Evolutionary conservation across 306 rosid species (phyloP).

Genomic region (Dicorynia guianensis): DNA sequence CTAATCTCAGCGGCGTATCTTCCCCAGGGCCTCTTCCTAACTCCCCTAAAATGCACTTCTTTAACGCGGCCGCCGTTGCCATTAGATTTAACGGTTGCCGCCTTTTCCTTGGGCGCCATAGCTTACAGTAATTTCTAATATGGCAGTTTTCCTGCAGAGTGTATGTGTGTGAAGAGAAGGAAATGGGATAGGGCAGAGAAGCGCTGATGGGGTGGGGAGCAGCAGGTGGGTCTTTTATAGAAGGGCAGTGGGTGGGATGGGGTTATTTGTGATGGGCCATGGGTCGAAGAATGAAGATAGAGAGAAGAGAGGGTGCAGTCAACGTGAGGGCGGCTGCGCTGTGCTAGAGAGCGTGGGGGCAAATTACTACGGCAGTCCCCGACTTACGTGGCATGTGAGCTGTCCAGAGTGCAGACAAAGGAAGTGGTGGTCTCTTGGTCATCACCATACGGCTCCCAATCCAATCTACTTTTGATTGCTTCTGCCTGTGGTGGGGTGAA

Average conservation of each 20-base stretch:
- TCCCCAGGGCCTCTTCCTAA: constrained; percentile 98
- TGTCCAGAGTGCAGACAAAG: constrained; percentile 43
- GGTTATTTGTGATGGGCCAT: too few species aligned
- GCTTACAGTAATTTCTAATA: background rate
- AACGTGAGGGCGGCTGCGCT: constrained; percentile 60
- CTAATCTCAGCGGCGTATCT: constrained; percentile 97
- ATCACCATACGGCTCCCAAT: constrained; percentile 55
- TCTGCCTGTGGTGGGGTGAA: background rate
- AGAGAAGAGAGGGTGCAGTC: constrained; percentile 46
- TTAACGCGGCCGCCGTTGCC: constrained; percentile 39
- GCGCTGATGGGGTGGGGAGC: constrained; percentile 8
- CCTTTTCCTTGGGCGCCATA: constrained; percentile 88
- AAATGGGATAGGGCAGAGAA: background rate
- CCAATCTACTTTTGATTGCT: constrained; percentile 38
- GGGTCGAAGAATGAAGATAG: constrained; percentile 12
- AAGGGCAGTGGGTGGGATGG: constrained; percentile 5
- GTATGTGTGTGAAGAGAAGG: too few species aligned
- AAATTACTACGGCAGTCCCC: constrained; percentile 51
- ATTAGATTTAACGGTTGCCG: constrained; percentile 39
- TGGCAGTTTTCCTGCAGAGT: background rate
- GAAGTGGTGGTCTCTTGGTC: constrained; percentile 26
- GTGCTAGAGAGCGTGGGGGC: constrained; percentile 27
- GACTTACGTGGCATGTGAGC: constrained; percentile 78
- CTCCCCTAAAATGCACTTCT: constrained; percentile 94
- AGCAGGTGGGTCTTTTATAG: constrained; percentile 49